Percentiles rank a stretch among this genome's conserved stretches.
Conservation (phyloP, 2,329 filamentous ascomycete genomes). For the Colletotrichum agaves region DNA sequence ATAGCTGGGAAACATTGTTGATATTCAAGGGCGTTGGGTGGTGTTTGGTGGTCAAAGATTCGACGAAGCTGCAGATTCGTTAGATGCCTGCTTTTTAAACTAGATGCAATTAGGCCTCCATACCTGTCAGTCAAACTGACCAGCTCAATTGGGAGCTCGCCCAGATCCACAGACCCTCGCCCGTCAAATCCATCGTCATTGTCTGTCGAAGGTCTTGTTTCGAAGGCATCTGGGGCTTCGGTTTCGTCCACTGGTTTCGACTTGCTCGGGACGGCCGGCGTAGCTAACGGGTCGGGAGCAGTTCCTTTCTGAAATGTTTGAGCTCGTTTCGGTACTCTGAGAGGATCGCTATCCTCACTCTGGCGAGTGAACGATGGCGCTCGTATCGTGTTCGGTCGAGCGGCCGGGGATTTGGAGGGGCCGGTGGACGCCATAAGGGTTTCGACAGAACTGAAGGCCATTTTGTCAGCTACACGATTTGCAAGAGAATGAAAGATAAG, state of each 20-base stretch:
- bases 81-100: slow-evolving; percentile 3
- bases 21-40: slow-evolving; percentile 86
- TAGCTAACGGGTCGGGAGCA: slow-evolving; percentile 41
- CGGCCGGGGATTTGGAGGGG: slow-evolving; percentile 43
- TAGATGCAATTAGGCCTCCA: slow-evolving; percentile 30
- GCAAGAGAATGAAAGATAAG: neutral
- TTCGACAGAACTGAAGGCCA: slow-evolving; percentile 33
- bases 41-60: slow-evolving; percentile 87
- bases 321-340: slow-evolving; percentile 54
- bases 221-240: slow-evolving; percentile 60
- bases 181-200: slow-evolving; percentile 60
- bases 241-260: slow-evolving; percentile 39
- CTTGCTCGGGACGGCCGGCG: slow-evolving; percentile 18
- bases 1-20: slow-evolving; percentile 84
- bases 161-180: slow-evolving; percentile 75
- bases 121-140: slow-evolving; percentile 90
- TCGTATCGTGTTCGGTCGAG: slow-evolving; percentile 46
- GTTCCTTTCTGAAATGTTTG: slow-evolving; percentile 58
- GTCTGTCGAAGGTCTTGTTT: slow-evolving; percentile 54
- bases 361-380: slow-evolving; percentile 45
- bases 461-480: slow-evolving; percentile 16
- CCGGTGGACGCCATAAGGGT: slow-evolving; percentile 48
- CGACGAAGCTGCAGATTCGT: slow-evolving; percentile 76
- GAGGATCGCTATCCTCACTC: slow-evolving; percentile 46
- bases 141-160: slow-evolving; percentile 94